Conservation (phyloP, 2,329 filamentous ascomycete species). For the Pseudopithomyces maydicus region DNA sequence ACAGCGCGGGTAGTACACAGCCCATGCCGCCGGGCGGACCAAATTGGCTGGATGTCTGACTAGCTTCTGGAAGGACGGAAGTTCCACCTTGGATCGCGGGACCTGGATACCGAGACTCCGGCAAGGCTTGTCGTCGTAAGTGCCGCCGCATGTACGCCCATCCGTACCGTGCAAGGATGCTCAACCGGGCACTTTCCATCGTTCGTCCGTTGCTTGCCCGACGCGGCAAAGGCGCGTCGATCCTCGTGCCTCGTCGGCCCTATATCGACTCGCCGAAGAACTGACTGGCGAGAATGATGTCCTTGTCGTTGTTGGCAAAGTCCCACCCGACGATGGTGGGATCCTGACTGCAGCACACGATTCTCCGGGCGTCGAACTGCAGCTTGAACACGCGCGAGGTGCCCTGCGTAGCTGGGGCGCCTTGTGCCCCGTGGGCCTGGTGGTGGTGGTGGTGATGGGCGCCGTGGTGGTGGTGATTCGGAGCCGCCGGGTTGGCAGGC, state of each 20-base stretch:
- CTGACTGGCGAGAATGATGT: slow-evolving; percentile 75
- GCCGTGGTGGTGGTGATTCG: slow-evolving; percentile 29
- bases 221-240: too few relatives aligned
- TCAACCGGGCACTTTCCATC: too few relatives aligned
- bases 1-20: too few relatives aligned
- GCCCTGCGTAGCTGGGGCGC: slow-evolving; percentile 35
- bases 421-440: slow-evolving; percentile 19
- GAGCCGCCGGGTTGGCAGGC: slow-evolving; percentile 18
- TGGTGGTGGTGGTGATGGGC: slow-evolving; percentile 40
- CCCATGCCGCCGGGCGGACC: too few relatives aligned
- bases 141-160: too few relatives aligned
- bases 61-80: too few relatives aligned
- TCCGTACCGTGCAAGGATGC: too few relatives aligned
- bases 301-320: slow-evolving; percentile 84
- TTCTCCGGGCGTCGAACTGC: slow-evolving; percentile 90
- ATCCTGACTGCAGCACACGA: slow-evolving; percentile 93
- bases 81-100: too few relatives aligned
- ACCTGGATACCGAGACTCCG: too few relatives aligned
- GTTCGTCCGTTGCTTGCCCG: too few relatives aligned
- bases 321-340: slow-evolving; percentile 96
- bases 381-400: slow-evolving; percentile 84
- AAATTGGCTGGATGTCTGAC: too few relatives aligned
- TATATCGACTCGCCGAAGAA: slow-evolving; percentile 68
- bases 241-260: neutral
- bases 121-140: too few relatives aligned